phyloP scores from a whole-genome alignment of 306 rosid genomes.

The Urtica urens region DNA sequence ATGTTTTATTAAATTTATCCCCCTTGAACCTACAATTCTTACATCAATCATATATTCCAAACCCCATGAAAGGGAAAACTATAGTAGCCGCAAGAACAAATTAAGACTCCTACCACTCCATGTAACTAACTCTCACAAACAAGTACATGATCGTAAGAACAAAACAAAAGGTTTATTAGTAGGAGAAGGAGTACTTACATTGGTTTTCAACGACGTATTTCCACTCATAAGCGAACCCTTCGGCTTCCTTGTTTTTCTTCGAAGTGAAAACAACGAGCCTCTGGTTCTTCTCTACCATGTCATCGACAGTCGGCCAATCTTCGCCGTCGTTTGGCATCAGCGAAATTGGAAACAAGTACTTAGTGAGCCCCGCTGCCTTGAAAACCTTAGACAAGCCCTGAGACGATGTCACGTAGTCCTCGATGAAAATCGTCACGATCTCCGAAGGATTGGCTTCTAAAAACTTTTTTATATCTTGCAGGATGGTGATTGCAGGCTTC shows the following conservation, averaged over 20 bases:
- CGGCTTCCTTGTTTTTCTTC: slow-evolving; percentile 62
- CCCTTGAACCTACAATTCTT: too few relatives aligned
- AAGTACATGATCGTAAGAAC: too few relatives aligned
- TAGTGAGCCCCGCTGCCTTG: slow-evolving; percentile 46
- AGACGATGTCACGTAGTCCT: slow-evolving; percentile 69
- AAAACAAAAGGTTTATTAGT: too few relatives aligned
- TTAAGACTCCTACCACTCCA: too few relatives aligned
- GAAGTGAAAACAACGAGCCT: slow-evolving; percentile 76
- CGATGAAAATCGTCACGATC: slow-evolving; percentile 79
- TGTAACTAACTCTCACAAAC: too few relatives aligned
- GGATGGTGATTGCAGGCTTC: slow-evolving; percentile 69
- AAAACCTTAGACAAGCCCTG: slow-evolving; percentile 63
- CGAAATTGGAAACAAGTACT: slow-evolving; percentile 49
- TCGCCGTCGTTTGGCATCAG: slow-evolving; percentile 61
- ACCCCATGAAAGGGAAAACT: too few relatives aligned
- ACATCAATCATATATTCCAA: too few relatives aligned
- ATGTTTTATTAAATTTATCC: too few relatives aligned
- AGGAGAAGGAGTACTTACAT: slow-evolving; percentile 43
- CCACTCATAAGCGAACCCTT: slow-evolving; percentile 81
- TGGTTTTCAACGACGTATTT: slow-evolving; percentile 75
- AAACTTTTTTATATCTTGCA: slow-evolving; percentile 48
- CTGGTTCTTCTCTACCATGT: slow-evolving; percentile 69
- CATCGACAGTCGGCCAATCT: slow-evolving; percentile 83
- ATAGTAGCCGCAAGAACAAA: too few relatives aligned
- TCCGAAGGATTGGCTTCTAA: slow-evolving; percentile 61